Base-by-base conservation (phyloP, 257 asterid species). In the Jaltomata sinuosa region DNA sequence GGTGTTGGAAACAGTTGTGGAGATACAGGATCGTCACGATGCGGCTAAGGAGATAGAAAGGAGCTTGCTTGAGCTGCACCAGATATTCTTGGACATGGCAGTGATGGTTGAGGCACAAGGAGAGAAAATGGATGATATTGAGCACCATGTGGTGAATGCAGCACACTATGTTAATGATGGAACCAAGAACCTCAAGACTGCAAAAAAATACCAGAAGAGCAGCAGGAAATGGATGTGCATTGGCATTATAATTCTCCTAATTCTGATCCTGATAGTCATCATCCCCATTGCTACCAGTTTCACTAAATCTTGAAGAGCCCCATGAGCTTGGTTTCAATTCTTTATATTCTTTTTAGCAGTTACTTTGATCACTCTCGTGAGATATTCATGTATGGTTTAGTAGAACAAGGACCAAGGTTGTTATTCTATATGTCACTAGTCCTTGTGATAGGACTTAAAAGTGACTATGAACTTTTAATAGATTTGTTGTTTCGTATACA, bases 51-150 rank as follows among this genome's bases (percentile, higher is more conserved):
- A 94, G 67, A 96, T 96, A 14, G 97, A 96, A 92, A 92, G 49
- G 91, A 96, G 99, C 86, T 87, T 96, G 83, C 89, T 96, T 67
- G 98, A 96, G 92, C 93, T 96, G 52, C 99, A 96, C 91, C 98
- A 96, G 89, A 90, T 95, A 69, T 95, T 95, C 85, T 82, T 95
- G 27, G 98, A 93, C 89, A 95, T 95, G 98, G 95, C 98, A 55
- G 99, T 96, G 88, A 94, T 96, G 97, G 97, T 96, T 85, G 98
- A 96, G 86, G 93, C 94, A 11, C 99, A 94, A 61, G 99, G 98
- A 8, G 98, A 94, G 91, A 89, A 93, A 36, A 90, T 96, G 97
- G 98, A 96, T 52, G 97, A 94, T 74, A 96, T 96, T 40, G 97
- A 94, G 79, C 97, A 93, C 74, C 97, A 96, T 27, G 99, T 96